Evolutionary conservation across 495 filamentous ascomycete genomes (phyloP).

Genomic region (Copromyces sp.): DNA sequence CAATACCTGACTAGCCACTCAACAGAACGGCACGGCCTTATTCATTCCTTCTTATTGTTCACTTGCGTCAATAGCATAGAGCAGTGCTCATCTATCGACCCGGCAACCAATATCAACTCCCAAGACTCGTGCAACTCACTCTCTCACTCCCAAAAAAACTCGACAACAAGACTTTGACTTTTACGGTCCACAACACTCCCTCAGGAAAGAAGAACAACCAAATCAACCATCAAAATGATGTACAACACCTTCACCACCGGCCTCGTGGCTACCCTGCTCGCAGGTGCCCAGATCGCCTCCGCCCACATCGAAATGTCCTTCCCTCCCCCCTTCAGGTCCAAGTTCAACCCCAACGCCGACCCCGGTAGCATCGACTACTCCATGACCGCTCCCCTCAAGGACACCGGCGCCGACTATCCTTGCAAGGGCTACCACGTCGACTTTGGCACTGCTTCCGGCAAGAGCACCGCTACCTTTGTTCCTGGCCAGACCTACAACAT

Average conservation of each 20-base stretch:
- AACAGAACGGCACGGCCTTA: not conserved
- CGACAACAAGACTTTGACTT: not conserved
- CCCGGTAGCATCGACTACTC: constrained; percentile 40
- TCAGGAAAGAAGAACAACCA: not conserved
- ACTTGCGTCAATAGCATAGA: not conserved
- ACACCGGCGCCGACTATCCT: constrained; percentile 43
- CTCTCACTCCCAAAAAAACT: not conserved
- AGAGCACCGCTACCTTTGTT: constrained; percentile 38
- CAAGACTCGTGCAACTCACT: not conserved
- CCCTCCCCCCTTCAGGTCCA: constrained; percentile 45
- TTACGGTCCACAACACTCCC: not conserved
- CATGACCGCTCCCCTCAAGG: constrained; percentile 45
- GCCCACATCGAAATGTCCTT: constrained; percentile 52
- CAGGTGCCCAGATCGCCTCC: constrained; percentile 26
- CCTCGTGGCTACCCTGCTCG: constrained; percentile 20
- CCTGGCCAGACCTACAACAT: constrained; percentile 50
- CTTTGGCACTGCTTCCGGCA: constrained; percentile 35
- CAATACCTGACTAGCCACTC: not conserved
- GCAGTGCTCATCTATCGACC: not conserved
- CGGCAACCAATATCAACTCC: not conserved
- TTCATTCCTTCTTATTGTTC: not conserved
- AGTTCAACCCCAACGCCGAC: constrained; percentile 39
- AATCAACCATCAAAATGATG: constrained; percentile 23
- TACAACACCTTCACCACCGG: constrained; percentile 20
- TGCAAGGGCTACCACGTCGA: constrained; percentile 60